phyloP scores from a whole-genome alignment of 2,329 filamentous ascomycete species.

The Colletotrichum tropicale region DNA sequence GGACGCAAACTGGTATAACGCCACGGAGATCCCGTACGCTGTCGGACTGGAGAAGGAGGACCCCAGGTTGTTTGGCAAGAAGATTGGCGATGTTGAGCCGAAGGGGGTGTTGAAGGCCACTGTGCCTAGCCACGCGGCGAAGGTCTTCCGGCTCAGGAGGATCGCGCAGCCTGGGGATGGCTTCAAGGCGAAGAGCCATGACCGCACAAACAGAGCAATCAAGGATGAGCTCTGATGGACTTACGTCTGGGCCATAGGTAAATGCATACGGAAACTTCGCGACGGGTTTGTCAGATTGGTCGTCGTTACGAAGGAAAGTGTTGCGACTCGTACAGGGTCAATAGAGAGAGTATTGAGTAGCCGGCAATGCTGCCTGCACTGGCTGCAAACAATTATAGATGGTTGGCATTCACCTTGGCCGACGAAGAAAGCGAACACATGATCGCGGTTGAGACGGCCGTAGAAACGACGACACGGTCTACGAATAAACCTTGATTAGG shows the following conservation, averaged over 20 bases:
- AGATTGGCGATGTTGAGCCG: conserved; percentile 20
- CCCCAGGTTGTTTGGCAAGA: conserved; percentile 24
- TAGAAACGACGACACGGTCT: not conserved
- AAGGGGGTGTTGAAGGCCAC: conserved; percentile 11
- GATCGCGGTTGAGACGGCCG: not conserved
- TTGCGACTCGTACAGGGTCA: not conserved
- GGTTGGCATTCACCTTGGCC: not conserved
- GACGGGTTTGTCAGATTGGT: not conserved
- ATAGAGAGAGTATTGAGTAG: not conserved
- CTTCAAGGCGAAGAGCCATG: conserved; percentile 23
- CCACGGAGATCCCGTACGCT: conserved; percentile 22
- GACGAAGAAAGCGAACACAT: not conserved
- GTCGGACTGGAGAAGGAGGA: conserved; percentile 22
- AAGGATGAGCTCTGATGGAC: conserved; percentile 19
- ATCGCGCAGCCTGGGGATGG: conserved; percentile 20
- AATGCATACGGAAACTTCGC: not conserved
- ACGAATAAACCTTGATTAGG: not conserved
- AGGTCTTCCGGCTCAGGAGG: conserved; percentile 22
- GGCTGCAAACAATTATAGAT: not conserved
- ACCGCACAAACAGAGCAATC: conserved; percentile 17
- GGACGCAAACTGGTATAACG: conserved; percentile 22
- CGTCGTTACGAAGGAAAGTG: not conserved
- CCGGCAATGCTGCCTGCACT: too few relatives aligned
- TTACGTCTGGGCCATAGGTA: not conserved
- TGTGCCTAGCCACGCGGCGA: conserved; percentile 23